Evolutionary conservation across 345 rosid species (phyloP).

Genomic region (Eucalyptus erythrocorys): DNA sequence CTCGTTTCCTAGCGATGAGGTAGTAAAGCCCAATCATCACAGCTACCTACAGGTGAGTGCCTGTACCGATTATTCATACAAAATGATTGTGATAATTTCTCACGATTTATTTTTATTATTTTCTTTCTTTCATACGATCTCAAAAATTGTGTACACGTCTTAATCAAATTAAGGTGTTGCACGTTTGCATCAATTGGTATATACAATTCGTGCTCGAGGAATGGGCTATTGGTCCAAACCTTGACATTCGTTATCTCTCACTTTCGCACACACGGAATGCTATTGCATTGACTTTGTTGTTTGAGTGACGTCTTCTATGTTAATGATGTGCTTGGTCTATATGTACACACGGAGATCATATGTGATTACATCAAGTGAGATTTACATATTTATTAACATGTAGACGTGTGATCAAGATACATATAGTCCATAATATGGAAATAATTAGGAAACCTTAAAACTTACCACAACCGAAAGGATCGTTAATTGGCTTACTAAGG

Average conservation of each 20-base stretch:
- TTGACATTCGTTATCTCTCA: not conserved
- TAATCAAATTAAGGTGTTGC: not conserved
- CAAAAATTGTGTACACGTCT: rapidly evolving
- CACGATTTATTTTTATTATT: rapidly evolving
- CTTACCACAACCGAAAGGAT: not conserved
- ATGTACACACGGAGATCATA: not conserved
- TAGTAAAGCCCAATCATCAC: no score
- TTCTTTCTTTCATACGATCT: not conserved
- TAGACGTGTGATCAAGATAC: not conserved
- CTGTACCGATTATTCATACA: not conserved
- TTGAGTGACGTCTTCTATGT: not conserved
- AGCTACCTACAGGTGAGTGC: no score
- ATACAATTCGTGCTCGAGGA: not conserved
- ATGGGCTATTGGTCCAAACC: not conserved
- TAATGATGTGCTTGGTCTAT: not conserved
- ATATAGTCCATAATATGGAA: not conserved
- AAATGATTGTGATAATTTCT: not conserved
- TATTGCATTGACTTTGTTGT: not conserved
- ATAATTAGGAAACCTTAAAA: not conserved
- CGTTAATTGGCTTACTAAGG: not conserved
- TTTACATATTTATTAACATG: not conserved
- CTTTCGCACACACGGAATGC: not conserved
- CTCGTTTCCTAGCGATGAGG: no score
- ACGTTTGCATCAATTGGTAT: not conserved
- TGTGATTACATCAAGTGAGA: not conserved